phyloP scores from a whole-genome alignment of 345 rosid species.

The Eucalyptus cladocalyx region DNA sequence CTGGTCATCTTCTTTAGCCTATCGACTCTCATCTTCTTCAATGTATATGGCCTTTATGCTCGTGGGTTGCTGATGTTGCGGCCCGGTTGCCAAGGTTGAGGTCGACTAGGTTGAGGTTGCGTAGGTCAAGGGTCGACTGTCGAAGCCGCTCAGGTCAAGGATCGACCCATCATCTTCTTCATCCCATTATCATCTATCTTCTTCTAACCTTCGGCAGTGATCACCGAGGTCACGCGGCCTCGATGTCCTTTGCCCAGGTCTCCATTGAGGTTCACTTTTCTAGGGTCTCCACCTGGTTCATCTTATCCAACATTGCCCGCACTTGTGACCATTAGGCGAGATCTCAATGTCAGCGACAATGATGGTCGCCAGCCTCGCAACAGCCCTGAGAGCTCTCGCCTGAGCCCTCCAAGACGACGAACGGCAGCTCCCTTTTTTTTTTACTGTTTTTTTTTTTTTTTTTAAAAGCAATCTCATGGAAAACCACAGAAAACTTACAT shows the following conservation, averaged over 20 bases:
- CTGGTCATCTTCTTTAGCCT: background rate
- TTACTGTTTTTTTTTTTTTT: background rate
- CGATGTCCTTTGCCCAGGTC: background rate
- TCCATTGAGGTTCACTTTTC: background rate
- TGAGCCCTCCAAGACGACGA: background rate
- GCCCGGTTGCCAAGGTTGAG: background rate
- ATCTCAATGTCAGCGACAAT: background rate
- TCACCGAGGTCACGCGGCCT: accelerated
- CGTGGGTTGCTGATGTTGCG: background rate
- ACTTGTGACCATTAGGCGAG: accelerated
- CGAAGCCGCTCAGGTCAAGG: background rate
- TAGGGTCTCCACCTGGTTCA: background rate
- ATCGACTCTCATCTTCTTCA: background rate
- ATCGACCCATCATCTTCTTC: background rate
- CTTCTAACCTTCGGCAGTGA: background rate
- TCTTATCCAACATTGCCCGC: background rate
- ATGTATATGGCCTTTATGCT: background rate
- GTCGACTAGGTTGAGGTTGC: background rate
- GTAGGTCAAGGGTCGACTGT: background rate
- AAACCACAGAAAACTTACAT: background rate
- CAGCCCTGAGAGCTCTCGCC: background rate
- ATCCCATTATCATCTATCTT: background rate
- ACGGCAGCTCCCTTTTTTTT: background rate
- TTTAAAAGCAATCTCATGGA: background rate
- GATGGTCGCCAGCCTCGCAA: background rate